These are phyloP conservation scores for apple (Malus domestica) DNA, from an alignment of 306 rosid species.

Conservation along the genomic window DNA sequence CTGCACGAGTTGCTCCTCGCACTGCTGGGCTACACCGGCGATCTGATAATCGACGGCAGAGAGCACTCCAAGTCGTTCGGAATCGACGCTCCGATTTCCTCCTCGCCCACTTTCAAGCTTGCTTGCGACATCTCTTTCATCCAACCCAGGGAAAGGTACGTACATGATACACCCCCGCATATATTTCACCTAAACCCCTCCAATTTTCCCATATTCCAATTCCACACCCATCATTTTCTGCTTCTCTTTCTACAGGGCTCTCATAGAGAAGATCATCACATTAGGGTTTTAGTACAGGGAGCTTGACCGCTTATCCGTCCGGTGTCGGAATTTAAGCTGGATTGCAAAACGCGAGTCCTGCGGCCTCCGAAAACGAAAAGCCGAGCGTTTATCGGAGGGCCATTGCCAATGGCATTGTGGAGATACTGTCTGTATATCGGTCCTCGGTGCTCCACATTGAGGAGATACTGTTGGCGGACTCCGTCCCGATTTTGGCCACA, in stretches of 20 bases:
- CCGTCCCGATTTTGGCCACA: conserved; percentile 76
- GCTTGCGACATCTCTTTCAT: conserved; percentile 84
- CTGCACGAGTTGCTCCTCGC: conserved; percentile 87
- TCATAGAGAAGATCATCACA: conserved; percentile 68
- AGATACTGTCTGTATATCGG: conserved; percentile 73
- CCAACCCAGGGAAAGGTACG: conserved; percentile 75
- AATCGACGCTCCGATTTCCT: conserved; percentile 44
- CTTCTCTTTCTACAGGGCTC: conserved; percentile 48
- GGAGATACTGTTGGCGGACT: conserved; percentile 75
- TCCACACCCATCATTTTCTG: not conserved
- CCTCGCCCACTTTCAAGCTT: conserved; percentile 66
- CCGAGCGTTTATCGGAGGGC: conserved; percentile 86
- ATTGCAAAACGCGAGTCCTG: conserved; percentile 36
- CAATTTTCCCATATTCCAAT: not conserved
- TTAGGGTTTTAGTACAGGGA: conserved; percentile 91
- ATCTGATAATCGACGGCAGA: conserved; percentile 73
- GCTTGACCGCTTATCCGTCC: conserved; percentile 70
- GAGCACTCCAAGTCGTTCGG: conserved; percentile 42
- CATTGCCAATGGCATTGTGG: conserved; percentile 83
- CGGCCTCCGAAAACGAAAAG: conserved; percentile 28
- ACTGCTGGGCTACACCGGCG: conserved; percentile 88
- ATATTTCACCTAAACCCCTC: not conserved
- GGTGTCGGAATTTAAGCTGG: conserved; percentile 86
- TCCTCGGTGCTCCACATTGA: conserved; percentile 85
- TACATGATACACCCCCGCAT: not conserved